Evolutionary conservation across 257 asterid genomes (phyloP).

Genomic region (Agastache rugosa): DNA sequence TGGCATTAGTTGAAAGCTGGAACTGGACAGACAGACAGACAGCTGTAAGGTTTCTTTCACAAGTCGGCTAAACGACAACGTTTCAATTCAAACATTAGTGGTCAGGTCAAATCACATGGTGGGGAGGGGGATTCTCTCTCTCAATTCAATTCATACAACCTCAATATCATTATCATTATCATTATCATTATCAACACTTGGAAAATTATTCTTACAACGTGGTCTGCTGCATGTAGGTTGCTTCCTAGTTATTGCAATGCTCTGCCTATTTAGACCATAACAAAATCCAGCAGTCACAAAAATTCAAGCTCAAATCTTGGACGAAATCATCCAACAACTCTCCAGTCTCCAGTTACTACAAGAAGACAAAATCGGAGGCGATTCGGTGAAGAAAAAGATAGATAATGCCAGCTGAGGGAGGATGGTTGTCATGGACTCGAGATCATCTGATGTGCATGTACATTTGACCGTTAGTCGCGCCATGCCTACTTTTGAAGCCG

Average conservation of each 20-base stretch:
- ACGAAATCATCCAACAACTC: neutral
- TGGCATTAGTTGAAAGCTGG: slow-evolving; percentile 21
- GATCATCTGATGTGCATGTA: neutral
- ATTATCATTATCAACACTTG: neutral
- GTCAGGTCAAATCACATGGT: slow-evolving; percentile 24
- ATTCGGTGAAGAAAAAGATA: neutral
- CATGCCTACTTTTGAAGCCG: neutral
- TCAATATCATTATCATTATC: neutral
- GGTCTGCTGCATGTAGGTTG: slow-evolving; percentile 18
- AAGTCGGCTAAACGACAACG: slow-evolving; percentile 30
- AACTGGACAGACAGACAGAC: slow-evolving; percentile 4
- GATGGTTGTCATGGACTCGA: neutral
- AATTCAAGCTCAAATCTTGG: neutral
- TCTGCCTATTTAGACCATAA: neutral
- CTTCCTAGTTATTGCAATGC: slow-evolving; percentile 10
- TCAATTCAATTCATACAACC: neutral
- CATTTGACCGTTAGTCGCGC: neutral
- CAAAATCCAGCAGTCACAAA: neutral
- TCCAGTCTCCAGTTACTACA: slow-evolving; percentile 18
- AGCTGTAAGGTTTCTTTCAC: slow-evolving; percentile 27
- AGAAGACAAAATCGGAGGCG: neutral
- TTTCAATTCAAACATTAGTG: neutral
- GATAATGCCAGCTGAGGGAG: neutral
- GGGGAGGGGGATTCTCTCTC: neutral
- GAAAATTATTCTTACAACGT: slow-evolving; percentile 8